Base-by-base conservation (phyloP, 1,284 basidiomycete species). In the Hymenochaete sp. region DNA sequence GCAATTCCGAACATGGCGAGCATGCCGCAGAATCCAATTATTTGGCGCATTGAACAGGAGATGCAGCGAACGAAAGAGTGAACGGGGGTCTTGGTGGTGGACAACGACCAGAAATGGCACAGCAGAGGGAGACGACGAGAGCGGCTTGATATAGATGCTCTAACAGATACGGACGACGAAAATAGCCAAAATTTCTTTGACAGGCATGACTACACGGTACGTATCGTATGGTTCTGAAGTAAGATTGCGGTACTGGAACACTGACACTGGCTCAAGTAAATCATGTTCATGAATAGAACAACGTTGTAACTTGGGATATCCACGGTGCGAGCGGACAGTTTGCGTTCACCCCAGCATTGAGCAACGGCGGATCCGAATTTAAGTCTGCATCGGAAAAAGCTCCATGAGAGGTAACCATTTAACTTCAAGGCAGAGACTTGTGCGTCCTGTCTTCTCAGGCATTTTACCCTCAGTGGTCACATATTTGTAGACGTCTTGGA, bases 21-120 rank as follows among this genome's bases (percentile, higher is more conserved):
- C 48, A 75, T 72, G 52, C 83, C 84, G 2, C 84, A 87, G 56
- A 79, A 87, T 58, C 84, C 83, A 1, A 84, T 87, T 49, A 65
- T 87, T 58, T 74, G 79, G 35, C 62, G 68, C 13, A 37, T 48
- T 21, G 36, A 43, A 10, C 31, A 22, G 25, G 26, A n/a, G 18
- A 25, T 32, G 36, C 28, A 21, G 32, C 26, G 3, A 22, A 28
- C 28, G 36, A 39, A 16, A 9, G 21, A 3, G 8, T 6, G 7
- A 21, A 32, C 26, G 5, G 21, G 10, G n/a, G 14, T 33, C 5
- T 19, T 13, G 31, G 6, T 31, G 19, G 33, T 4, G 26, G 6
- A 7, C 27, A 22, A 10, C 42, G 16, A 10, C 9, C 19, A 25
- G 4, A 19, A 19, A 18, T 18, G n/a, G 16, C 13, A 6, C 24